phyloP scores from a whole-genome alignment of 2,329 filamentous ascomycete genomes.

The Aspergillus cejpii region DNA sequence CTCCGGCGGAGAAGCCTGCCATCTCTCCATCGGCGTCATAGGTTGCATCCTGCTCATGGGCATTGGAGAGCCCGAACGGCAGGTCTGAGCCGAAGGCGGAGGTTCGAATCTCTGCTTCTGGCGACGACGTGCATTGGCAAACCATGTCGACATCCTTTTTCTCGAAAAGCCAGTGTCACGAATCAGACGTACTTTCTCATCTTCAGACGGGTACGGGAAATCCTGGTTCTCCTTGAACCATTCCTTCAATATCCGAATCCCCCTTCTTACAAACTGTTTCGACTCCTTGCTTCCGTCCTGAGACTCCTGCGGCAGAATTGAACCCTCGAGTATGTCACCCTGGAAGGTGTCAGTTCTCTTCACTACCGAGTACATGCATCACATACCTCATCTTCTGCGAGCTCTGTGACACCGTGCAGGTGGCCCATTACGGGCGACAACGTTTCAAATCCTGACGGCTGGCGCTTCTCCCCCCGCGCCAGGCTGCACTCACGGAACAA shows the following conservation, averaged over 20 bases:
- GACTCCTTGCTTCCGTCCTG: conserved; percentile 19
- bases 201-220: conserved; percentile 46
- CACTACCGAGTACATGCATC: too few species aligned
- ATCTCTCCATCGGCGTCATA: conserved; percentile 46
- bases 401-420: conserved; percentile 45
- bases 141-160: conserved; percentile 47
- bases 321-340: neutral
- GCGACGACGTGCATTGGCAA: conserved; percentile 47
- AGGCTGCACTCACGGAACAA: conserved; percentile 48
- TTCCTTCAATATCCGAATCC: conserved; percentile 39
- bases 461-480: conserved; percentile 42
- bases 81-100: conserved; percentile 24
- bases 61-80: conserved; percentile 42
- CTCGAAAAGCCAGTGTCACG: conserved; percentile 43
- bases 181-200: conserved; percentile 40
- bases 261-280: conserved; percentile 43
- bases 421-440: conserved; percentile 44
- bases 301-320: neutral
- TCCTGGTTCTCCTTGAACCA: conserved; percentile 46
- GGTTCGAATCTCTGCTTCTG: conserved; percentile 34
- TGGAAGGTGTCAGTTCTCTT: neutral
- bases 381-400: conserved; percentile 21
- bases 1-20: conserved; percentile 42
- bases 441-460: conserved; percentile 45
- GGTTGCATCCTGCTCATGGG: conserved; percentile 29